Conservation (phyloP, 2,329 filamentous ascomycete genomes). For the Monosporascus cannonballus region DNA sequence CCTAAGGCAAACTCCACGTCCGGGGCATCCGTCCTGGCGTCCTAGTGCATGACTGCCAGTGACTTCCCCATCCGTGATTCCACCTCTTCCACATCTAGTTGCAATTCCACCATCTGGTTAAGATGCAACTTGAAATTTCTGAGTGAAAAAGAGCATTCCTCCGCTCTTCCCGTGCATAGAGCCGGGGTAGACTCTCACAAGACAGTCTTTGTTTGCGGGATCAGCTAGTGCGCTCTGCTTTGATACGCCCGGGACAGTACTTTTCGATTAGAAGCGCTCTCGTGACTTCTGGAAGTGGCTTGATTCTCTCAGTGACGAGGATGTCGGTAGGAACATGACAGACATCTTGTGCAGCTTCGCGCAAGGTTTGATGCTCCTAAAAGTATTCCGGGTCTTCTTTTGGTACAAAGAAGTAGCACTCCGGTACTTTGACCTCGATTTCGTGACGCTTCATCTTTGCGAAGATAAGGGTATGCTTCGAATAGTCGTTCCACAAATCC, state of each 20-base stretch:
- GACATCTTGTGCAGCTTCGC: too few species aligned
- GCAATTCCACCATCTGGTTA: conserved; percentile 20
- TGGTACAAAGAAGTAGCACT: too few species aligned
- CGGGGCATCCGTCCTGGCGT: conserved; percentile 19
- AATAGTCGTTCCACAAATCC: too few species aligned
- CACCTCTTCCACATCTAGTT: conserved; percentile 11
- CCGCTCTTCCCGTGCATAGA: conserved; percentile 1
- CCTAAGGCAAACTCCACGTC: conserved; percentile 29
- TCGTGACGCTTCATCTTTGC: too few species aligned
- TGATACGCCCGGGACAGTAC: background rate
- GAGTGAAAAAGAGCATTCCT: conserved; percentile 18
- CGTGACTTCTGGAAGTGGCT: too few species aligned
- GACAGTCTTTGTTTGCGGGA: conserved; percentile 4
- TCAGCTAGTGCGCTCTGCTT: background rate
- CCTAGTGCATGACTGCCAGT: conserved; percentile 28
- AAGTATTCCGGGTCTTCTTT: too few species aligned
- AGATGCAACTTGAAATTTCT: conserved; percentile 27
- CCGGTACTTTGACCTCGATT: too few species aligned
- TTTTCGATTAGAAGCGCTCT: too few species aligned
- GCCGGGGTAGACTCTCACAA: conserved; percentile 5
- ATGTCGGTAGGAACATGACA: too few species aligned
- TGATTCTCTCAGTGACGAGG: too few species aligned
- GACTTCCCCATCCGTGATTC: conserved; percentile 19
- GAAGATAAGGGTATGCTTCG: too few species aligned
- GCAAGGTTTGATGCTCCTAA: too few species aligned